These are phyloP conservation scores for Brettanomyces sp. DNA, from an alignment of 805 yeast genomes.

Conservation along the genomic window DNA sequence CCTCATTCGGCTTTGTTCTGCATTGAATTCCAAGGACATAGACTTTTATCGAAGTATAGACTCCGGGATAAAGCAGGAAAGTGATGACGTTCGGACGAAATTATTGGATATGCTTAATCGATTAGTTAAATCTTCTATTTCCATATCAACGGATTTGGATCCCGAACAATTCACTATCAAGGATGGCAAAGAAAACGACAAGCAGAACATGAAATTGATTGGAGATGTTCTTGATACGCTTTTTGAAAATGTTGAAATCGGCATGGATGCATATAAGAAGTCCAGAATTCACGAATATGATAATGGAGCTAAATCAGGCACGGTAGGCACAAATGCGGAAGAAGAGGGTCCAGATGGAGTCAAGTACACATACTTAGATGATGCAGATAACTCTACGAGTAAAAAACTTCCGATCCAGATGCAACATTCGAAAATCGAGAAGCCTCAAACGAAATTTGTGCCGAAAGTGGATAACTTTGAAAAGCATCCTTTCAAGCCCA, in stretches of 20 bases:
- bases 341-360: constrained; percentile 7
- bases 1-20: constrained; percentile 56
- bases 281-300: constrained; percentile 7
- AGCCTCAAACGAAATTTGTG: constrained; percentile 64
- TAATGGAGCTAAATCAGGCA: background rate
- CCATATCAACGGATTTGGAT: constrained; percentile 17
- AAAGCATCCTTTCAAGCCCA: constrained; percentile 67
- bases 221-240: constrained; percentile 56
- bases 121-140: constrained; percentile 23
- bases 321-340: background rate
- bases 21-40: constrained; percentile 74
- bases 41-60: constrained; percentile 64
- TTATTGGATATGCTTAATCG: constrained; percentile 28
- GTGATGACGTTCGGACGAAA: constrained; percentile 27
- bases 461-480: constrained; percentile 56
- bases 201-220: constrained; percentile 53
- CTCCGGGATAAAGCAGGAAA: constrained; percentile 29
- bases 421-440: constrained; percentile 20
- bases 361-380: constrained; percentile 43
- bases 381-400: constrained; percentile 29
- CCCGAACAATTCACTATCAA: constrained; percentile 19
- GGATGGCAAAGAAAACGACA: constrained; percentile 17
- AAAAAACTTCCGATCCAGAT: constrained; percentile 3
- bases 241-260: constrained; percentile 69
- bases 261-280: constrained; percentile 39